These are phyloP conservation scores for Aspergillus fischeri DNA, from an alignment of 2,329 filamentous ascomycete genomes.

Conservation along the genomic window DNA sequence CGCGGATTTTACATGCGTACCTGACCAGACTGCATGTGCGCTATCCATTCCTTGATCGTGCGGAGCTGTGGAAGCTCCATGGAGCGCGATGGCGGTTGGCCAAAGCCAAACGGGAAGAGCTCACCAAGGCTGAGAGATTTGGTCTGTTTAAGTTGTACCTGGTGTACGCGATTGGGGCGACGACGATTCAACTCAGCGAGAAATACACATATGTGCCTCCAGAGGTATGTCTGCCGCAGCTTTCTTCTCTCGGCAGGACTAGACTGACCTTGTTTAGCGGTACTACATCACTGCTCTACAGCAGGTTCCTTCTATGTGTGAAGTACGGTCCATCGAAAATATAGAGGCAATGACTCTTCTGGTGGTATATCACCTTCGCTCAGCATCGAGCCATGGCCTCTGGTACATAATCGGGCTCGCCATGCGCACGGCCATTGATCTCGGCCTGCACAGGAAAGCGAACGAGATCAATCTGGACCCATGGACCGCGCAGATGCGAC, in stretches of 20 bases:
- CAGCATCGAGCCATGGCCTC: slow-evolving; percentile 48
- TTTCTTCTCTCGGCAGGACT: background rate
- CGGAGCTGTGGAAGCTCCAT: slow-evolving; percentile 45
- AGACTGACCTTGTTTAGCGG: slow-evolving; percentile 29
- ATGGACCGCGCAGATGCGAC: slow-evolving; percentile 43
- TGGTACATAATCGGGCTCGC: slow-evolving; percentile 55
- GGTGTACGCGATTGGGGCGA: slow-evolving; percentile 51
- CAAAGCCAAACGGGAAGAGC: slow-evolving; percentile 33
- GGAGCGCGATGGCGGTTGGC: slow-evolving; percentile 37
- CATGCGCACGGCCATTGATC: slow-evolving; percentile 51
- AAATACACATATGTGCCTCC: slow-evolving; percentile 41
- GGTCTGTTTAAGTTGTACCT: slow-evolving; percentile 51
- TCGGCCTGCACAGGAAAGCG: slow-evolving; percentile 49
- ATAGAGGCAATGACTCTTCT: slow-evolving; percentile 51
- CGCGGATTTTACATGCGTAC: slow-evolving; percentile 44
- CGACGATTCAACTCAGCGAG: slow-evolving; percentile 47
- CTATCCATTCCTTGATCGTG: slow-evolving; percentile 49
- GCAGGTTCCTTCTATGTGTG: slow-evolving; percentile 46
- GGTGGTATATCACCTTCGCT: slow-evolving; percentile 50
- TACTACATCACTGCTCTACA: slow-evolving; percentile 50
- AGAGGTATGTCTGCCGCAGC: slow-evolving; percentile 30
- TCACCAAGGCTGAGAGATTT: slow-evolving; percentile 37
- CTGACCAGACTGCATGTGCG: slow-evolving; percentile 45
- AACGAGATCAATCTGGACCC: slow-evolving; percentile 41
- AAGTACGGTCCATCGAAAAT: slow-evolving; percentile 48